phyloP scores from a whole-genome alignment of 2,329 filamentous ascomycete genomes.

The Fusarium sp. region DNA sequence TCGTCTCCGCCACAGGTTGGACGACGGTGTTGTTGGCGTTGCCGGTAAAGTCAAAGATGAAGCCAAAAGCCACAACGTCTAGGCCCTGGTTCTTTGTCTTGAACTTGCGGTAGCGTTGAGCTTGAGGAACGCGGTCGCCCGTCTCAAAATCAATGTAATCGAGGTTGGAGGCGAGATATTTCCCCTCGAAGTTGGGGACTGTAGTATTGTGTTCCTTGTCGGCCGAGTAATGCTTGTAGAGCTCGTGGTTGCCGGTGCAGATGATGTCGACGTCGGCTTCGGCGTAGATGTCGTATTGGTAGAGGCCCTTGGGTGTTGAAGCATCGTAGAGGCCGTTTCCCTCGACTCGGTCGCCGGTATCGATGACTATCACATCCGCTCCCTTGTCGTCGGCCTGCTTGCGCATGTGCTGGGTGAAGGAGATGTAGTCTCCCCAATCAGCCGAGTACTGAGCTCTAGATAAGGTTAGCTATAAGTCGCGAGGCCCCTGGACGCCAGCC shows the following conservation, averaged over 20 bases:
- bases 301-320: slow-evolving; percentile 87
- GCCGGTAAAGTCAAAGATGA: slow-evolving; percentile 91
- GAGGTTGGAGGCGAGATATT: slow-evolving; percentile 91
- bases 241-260: slow-evolving; percentile 92
- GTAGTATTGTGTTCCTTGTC: slow-evolving; percentile 82
- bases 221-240: slow-evolving; percentile 85
- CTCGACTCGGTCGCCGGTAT: slow-evolving; percentile 93
- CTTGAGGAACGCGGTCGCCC: slow-evolving; percentile 79
- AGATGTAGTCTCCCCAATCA: slow-evolving; percentile 98
- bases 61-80: slow-evolving; percentile 88
- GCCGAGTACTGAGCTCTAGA: slow-evolving; percentile 86
- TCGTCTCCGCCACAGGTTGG: slow-evolving; percentile 80
- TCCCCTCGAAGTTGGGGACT: slow-evolving; percentile 83
- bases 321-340: slow-evolving; percentile 95
- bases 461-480: slow-evolving; percentile 13
- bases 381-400: slow-evolving; percentile 82
- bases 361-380: slow-evolving; percentile 89
- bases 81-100: slow-evolving; percentile 90
- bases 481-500: fast-evolving
- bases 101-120: slow-evolving; percentile 87
- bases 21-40: slow-evolving; percentile 94
- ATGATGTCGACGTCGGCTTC: slow-evolving; percentile 87
- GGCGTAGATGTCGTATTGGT: slow-evolving; percentile 87
- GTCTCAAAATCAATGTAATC: slow-evolving; percentile 84
- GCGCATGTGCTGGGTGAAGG: slow-evolving; percentile 86